Conservation (phyloP, 352 stramenopile genomes). For the Thalassiosira sp. region DNA sequence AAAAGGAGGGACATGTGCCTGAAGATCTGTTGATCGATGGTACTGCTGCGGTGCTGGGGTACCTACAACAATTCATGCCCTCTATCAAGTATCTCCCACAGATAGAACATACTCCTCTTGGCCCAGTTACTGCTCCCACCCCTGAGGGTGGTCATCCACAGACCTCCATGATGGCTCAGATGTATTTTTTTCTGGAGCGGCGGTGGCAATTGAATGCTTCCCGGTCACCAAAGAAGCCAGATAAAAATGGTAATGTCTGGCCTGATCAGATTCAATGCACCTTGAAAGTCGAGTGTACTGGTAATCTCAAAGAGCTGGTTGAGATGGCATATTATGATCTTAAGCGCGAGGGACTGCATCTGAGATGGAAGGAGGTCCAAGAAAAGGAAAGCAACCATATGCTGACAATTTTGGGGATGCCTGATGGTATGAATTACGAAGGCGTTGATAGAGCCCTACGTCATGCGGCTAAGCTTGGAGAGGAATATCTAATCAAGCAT, state of each 20-base stretch:
- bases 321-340: not conserved
- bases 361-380: not conserved
- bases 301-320: not conserved
- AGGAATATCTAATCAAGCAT: not conserved
- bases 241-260: conserved; percentile 2
- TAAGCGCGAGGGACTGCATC: not conserved
- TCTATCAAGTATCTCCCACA: too few relatives aligned
- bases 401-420: not conserved
- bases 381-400: not conserved
- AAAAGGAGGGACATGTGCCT: too few relatives aligned
- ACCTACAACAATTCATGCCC: too few relatives aligned
- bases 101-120: too few relatives aligned
- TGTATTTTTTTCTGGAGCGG: too few relatives aligned
- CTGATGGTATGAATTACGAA: not conserved
- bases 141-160: too few relatives aligned
- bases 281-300: not conserved
- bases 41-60: too few relatives aligned
- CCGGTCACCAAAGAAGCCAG: too few relatives aligned
- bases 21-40: too few relatives aligned
- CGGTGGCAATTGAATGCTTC: too few relatives aligned
- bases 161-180: too few relatives aligned
- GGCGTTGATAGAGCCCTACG: not conserved
- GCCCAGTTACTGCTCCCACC: too few relatives aligned
- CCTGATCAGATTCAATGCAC: not conserved
- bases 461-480: not conserved